Conservation (phyloP, 345 rosid genomes). For the Brassica juncea region DNA sequence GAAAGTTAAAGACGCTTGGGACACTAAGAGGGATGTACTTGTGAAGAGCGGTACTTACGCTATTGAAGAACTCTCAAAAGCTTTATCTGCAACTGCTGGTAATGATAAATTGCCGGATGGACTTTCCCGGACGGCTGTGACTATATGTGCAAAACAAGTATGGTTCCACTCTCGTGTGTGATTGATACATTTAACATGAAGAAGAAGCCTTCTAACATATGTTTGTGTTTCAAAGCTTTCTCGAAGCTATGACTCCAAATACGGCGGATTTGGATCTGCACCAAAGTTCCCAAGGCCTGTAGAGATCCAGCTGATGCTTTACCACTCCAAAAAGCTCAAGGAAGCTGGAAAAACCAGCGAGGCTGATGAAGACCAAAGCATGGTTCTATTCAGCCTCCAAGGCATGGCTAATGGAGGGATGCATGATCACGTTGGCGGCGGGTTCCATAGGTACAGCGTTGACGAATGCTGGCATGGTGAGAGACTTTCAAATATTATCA, state of each 20-base stretch:
- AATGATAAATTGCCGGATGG: conserved; percentile 66
- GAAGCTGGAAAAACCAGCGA: conserved; percentile 52
- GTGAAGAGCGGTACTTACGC: conserved; percentile 78
- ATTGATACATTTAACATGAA: not conserved
- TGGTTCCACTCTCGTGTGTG: conserved; percentile 18
- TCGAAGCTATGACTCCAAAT: conserved; percentile 61
- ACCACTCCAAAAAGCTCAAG: conserved; percentile 65
- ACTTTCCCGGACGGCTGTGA: conserved; percentile 52
- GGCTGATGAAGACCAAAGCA: conserved; percentile 50
- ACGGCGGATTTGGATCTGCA: conserved; percentile 92
- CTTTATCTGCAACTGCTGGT: conserved; percentile 67
- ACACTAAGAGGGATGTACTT: conserved; percentile 63
- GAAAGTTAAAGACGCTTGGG: conserved; percentile 89
- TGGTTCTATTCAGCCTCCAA: conserved; percentile 80
- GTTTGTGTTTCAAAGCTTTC: conserved; percentile 63
- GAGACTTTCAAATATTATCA: conserved; percentile 32
- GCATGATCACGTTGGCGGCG: conserved; percentile 96
- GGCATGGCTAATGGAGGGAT: conserved; percentile 94
- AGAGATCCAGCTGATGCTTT: conserved; percentile 89
- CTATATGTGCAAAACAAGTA: conserved; percentile 85
- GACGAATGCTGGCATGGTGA: conserved; percentile 96
- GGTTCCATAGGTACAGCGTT: conserved; percentile 94
- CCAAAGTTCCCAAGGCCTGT: conserved; percentile 98
- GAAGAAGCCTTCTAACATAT: conserved; percentile 11
- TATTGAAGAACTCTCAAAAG: conserved; percentile 84